Conservation (phyloP, 345 rosid species). For the rapeseed (Brassica napus) region DNA sequence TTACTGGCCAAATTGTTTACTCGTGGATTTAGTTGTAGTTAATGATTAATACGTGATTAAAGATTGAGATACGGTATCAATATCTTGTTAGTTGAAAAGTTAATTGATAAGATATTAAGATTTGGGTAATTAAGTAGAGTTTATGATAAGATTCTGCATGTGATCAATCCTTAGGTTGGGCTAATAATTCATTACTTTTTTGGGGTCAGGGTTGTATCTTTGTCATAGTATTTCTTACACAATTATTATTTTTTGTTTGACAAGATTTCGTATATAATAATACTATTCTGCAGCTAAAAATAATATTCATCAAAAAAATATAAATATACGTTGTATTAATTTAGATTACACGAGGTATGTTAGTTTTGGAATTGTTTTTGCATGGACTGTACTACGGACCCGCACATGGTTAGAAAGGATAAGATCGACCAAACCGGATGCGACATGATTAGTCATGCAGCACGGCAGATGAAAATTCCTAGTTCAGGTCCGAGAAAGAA, state of each 20-base stretch:
- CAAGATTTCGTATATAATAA: not conserved
- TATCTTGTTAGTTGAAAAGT: conserved; percentile 34
- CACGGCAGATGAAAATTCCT: not conserved
- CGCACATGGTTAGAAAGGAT: not conserved
- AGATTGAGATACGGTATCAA: conserved; percentile 33
- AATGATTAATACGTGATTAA: conserved; percentile 33
- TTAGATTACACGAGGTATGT: not conserved
- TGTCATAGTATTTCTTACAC: conserved; percentile 17
- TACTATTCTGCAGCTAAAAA: not conserved
- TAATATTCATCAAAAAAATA: not conserved
- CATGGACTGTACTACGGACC: not conserved
- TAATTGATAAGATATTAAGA: conserved; percentile 33
- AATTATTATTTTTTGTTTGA: not conserved
- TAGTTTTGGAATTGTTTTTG: not conserved
- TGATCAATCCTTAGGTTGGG: conserved; percentile 13
- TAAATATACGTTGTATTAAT: not conserved
- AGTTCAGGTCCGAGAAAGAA: not conserved
- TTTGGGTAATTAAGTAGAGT: conserved; percentile 24
- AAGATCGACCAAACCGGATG: not conserved
- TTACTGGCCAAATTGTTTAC: conserved; percentile 19
- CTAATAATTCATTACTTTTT: not conserved
- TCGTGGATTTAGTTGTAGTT: conserved; percentile 23
- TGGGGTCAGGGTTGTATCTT: conserved; percentile 16
- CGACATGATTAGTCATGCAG: not conserved
- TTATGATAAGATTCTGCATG: conserved; percentile 37